Conservation (phyloP, 495 filamentous ascomycete genomes). For the Aspergillus affinis region DNA sequence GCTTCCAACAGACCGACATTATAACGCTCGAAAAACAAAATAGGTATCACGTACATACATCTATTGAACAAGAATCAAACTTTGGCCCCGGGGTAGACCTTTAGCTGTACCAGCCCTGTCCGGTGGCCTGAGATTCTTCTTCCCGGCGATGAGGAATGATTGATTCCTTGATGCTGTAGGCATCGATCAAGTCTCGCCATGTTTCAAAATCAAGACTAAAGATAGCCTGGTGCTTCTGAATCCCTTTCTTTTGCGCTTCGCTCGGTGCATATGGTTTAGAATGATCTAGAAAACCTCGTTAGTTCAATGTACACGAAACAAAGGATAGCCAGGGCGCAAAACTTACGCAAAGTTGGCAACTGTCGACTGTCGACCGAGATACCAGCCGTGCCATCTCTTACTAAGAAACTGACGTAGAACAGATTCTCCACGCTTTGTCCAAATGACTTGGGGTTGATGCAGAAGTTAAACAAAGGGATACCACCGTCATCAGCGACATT, state of each 20-base stretch:
- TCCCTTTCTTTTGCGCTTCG: constrained; percentile 47
- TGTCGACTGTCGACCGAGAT: constrained; percentile 61
- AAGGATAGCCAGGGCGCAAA: background rate
- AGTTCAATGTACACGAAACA: constrained; percentile 13
- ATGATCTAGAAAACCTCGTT: constrained; percentile 34
- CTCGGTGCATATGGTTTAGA: constrained; percentile 39
- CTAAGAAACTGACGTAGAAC: constrained; percentile 94
- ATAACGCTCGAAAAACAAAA: constrained; percentile 5
- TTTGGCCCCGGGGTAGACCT: background rate
- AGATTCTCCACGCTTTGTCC: constrained; percentile 96
- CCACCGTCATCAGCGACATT: constrained; percentile 62
- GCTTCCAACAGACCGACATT: background rate
- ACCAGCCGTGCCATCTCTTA: constrained; percentile 76
- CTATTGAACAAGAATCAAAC: background rate
- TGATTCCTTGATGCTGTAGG: constrained; percentile 69
- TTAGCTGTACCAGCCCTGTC: constrained; percentile 77
- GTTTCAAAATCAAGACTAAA: constrained; percentile 79
- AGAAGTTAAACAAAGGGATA: constrained; percentile 76
- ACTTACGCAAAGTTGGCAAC: constrained; percentile 73
- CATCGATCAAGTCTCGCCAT: constrained; percentile 73
- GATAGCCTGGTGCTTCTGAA: constrained; percentile 76
- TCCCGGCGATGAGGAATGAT: constrained; percentile 83
- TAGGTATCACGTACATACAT: constrained; percentile 8
- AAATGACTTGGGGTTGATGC: constrained; percentile 84
- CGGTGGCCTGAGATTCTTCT: constrained; percentile 50